These are phyloP conservation scores for Pseudopithomyces chartarum DNA, from an alignment of 2,329 filamentous ascomycete genomes.

Conservation along the genomic window DNA sequence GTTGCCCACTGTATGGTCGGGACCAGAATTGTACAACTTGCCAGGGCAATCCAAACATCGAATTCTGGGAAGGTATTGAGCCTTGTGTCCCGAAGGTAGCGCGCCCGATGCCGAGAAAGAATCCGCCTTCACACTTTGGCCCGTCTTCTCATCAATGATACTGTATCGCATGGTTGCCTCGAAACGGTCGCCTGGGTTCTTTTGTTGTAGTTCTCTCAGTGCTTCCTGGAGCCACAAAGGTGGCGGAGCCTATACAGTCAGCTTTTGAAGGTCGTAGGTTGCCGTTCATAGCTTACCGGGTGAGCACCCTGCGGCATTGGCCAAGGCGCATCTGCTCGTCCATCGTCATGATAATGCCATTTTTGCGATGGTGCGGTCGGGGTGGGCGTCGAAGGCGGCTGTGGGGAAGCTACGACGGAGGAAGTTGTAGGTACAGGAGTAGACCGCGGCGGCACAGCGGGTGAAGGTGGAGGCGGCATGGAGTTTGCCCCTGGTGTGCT, in stretches of 20 bases:
- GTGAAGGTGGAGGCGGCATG: constrained; percentile 62
- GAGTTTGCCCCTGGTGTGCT: constrained; percentile 57
- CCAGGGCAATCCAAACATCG: constrained; percentile 90
- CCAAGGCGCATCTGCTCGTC: constrained; percentile 68
- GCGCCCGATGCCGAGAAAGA: constrained; percentile 53
- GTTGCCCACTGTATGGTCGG: constrained; percentile 81
- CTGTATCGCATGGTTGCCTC: constrained; percentile 91
- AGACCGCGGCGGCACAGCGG: constrained; percentile 45
- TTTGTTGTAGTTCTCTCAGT: constrained; percentile 70
- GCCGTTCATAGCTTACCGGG: constrained; percentile 59
- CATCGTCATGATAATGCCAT: constrained; percentile 49
- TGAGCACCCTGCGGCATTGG: constrained; percentile 64
- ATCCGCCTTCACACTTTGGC: constrained; percentile 54
- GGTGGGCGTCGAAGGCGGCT: constrained; percentile 44
- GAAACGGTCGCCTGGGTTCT: constrained; percentile 81
- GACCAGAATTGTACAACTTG: constrained; percentile 90
- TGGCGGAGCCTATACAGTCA: constrained; percentile 70
- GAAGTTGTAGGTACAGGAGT: constrained; percentile 28
- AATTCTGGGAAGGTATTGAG: constrained; percentile 86
- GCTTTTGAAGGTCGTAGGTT: constrained; percentile 7
- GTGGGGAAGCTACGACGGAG: constrained; percentile 36
- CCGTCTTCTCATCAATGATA: constrained; percentile 66
- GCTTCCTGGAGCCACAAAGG: constrained; percentile 83
- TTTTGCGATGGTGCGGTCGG: constrained; percentile 33
- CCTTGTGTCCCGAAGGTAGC: constrained; percentile 69